Base-by-base conservation (phyloP, 1,284 basidiomycete genomes). In the Mixia osmundae region DNA sequence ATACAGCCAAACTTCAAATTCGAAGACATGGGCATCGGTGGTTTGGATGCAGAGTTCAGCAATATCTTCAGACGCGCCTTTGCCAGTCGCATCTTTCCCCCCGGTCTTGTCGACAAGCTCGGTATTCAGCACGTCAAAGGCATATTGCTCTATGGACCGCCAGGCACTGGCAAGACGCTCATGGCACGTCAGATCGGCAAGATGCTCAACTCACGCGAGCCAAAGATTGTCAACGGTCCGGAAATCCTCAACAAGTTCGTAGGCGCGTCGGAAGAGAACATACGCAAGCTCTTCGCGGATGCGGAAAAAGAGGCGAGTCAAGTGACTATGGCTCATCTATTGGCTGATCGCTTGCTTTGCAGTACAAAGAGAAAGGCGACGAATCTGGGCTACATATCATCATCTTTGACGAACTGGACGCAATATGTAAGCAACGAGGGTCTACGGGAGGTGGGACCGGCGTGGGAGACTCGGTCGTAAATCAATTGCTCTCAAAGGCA, bases 11-110 rank as follows among this genome's bases (percentile, higher is more conserved):
- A 95, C 61, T 99, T 99, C 70, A 95, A 91, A 58, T 99, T 99
- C 48, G 80, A 94, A 54, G 91, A 99, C 57, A 97, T 99, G 89
- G 91, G 91, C 19, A 95, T 99, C 51, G 91, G 91, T 54, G 91
- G 91, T 54, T 65, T 99, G 27, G 91, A 99, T 57, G 65, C 69
- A 6, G 91, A 99, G 54, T 99, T 99, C 54, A 72, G 72, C 39
- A 74, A 82, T 39, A 99, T 99, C 54, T 99, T 99, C 64, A 79
- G 91, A 56, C 77, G 91, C 54, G 91, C 91, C 0, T 99, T 99
- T 55, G 89, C 91, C 0, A 85, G 78, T 40, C 82, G 91, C 40
- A 87, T 99, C 30, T 97, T 97, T 60, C 91, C 91, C 18, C 87
- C 85, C 0, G 82, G 72, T 1, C 67, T 97, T 2, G 87, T 99